phyloP scores from a whole-genome alignment of 441 rosid species.

The Bocquillonia castaneifolia region DNA sequence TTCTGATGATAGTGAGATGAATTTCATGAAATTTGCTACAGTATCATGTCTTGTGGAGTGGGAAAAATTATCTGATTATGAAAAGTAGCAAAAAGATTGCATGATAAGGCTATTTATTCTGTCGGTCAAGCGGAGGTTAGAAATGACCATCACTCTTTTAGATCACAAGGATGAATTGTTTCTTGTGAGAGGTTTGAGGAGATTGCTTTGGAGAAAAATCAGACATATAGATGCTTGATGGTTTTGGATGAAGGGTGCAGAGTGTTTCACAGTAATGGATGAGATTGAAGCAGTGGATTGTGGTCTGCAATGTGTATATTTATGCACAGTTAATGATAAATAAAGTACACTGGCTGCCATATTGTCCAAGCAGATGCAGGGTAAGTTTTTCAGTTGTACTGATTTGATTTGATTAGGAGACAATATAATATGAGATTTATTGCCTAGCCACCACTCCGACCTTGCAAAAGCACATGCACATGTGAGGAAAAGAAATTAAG shows the following conservation, averaged over 20 bases:
- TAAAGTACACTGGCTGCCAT: conserved; percentile 83
- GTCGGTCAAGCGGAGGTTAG: conserved; percentile 24
- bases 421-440: neutral
- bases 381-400: conserved; percentile 33
- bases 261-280: conserved; percentile 46
- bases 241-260: conserved; percentile 87
- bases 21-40: conserved; percentile 44
- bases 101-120: conserved; percentile 62
- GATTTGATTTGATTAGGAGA: neutral
- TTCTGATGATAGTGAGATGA: conserved; percentile 49
- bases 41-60: conserved; percentile 68
- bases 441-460: neutral
- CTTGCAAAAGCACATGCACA: no score
- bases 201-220: conserved; percentile 65
- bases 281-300: conserved; percentile 75
- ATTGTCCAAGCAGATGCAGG: conserved; percentile 68
- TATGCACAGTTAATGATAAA: conserved; percentile 67
- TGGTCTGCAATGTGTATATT: conserved; percentile 77
- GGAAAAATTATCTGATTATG: conserved; percentile 84
- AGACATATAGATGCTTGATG: conserved; percentile 69
- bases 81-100: conserved; percentile 63
- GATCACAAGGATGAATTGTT: conserved; percentile 46
- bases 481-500: neutral
- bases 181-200: conserved; percentile 88
- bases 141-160: conserved; percentile 26